These are phyloP conservation scores for Pleurotus ostreatus DNA, from an alignment of 768 basidiomycete species.

Conservation along the genomic window DNA sequence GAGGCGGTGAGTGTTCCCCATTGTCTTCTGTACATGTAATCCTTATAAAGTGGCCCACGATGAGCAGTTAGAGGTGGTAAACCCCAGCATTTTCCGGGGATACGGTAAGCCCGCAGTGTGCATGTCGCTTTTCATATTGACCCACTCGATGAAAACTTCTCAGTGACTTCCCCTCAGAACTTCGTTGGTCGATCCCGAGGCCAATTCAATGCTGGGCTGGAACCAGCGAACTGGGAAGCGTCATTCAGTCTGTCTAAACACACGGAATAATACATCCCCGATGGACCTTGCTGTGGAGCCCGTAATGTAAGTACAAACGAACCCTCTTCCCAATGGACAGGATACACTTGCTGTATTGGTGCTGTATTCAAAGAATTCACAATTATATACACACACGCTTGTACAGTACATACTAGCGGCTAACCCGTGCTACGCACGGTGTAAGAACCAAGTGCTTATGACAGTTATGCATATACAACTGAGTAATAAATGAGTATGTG, in stretches of 20 bases:
- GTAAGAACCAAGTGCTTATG: no score
- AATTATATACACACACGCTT: neutral
- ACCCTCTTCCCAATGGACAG: no score
- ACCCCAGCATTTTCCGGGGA: slow-evolving; percentile 36
- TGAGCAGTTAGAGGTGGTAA: neutral
- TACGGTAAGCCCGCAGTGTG: slow-evolving; percentile 31
- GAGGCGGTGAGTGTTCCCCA: slow-evolving; percentile 38
- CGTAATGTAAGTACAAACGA: no score
- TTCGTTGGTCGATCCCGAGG: slow-evolving; percentile 47
- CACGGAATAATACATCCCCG: slow-evolving; percentile 11
- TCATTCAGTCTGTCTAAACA: slow-evolving; percentile 49
- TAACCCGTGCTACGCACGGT: no score
- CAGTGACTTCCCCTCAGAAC: slow-evolving; percentile 48
- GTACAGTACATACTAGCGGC: neutral
- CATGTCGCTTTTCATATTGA: neutral
- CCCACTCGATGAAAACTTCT: neutral
- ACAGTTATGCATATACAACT: no score
- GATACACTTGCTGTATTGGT: no score
- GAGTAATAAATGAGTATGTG: no score
- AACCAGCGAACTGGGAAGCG: slow-evolving; percentile 43
- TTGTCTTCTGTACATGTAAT: neutral
- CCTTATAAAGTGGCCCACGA: no score
- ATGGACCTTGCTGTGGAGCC: no score
- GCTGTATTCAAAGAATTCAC: no score
- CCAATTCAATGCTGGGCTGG: slow-evolving; percentile 22